Base-by-base conservation (phyloP, 331 rosid genomes). In the Rosa hybrid region DNA sequence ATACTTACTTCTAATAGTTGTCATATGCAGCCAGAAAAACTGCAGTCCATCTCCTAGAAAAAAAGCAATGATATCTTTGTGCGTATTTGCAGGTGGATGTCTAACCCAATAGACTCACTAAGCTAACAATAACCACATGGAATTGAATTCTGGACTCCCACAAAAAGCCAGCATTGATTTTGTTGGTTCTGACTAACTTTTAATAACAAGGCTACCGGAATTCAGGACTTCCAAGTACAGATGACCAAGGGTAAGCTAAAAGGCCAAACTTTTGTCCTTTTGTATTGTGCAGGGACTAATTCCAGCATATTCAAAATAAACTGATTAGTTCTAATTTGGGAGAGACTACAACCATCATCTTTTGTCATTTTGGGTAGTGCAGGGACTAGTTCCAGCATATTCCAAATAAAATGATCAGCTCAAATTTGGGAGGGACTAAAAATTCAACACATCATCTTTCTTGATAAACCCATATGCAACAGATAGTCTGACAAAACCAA, bases 381-480 rank as follows among this genome's bases (percentile, higher is more conserved):
- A 38, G 20, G 68, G n/a, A 50, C 67, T 54, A 74, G 23, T 74
- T 56, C 21, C 51, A 38, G 2, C 14, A 74, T 54, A 21, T 56
- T 54, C 63, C 25, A 63, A 56, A 57, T 23, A 42, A 27, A 59
- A 4, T 21, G 12, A n/a, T 23, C n/a, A 30, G 30, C 42, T 3
- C 21, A 25, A n/a, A 17, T 20, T 77, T 34, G 0, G 62, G 9
- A 10, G 72, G 63, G 44, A 62, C 51, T 0, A 39, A 38, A 74
- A 54, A 57, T 57, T 53, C 54, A 75, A 21, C 54, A 57, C 69
- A 42, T 48, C 62, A 57, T 21, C 23, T 57, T 57, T 59, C 8
- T 30, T 30, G 23, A 63, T 27, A 77, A 62, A 42, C 48, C 38
- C 54, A 60, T 62, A 62, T 62, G 62, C 41, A 76, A 23, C 78